Conservation (phyloP, 495 filamentous ascomycete genomes). For the Pseudoneurospora amorphoporcata region DNA sequence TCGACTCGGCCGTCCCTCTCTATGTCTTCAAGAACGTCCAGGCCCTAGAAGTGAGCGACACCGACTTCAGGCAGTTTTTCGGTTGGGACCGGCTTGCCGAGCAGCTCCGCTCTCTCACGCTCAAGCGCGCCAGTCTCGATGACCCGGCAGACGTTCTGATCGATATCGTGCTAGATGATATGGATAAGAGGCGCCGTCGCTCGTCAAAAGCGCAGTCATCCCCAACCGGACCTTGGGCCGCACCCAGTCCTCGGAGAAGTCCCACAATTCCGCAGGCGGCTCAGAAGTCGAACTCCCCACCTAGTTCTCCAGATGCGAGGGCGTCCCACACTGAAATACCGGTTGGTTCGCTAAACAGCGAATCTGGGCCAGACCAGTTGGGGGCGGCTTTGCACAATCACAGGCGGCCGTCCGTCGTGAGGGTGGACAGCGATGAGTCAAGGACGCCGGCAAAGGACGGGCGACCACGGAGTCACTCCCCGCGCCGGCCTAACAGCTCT, state of each 20-base stretch:
- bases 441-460: slow-evolving; percentile 27
- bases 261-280: slow-evolving; percentile 46
- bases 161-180: slow-evolving; percentile 90
- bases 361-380: slow-evolving; percentile 29
- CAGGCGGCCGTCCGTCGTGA: slow-evolving; percentile 30
- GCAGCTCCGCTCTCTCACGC: slow-evolving; percentile 77
- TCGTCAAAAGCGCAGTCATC: slow-evolving; percentile 78
- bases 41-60: slow-evolving; percentile 83
- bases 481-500: slow-evolving; percentile 60
- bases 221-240: slow-evolving; percentile 55
- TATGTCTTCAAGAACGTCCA: slow-evolving; percentile 94
- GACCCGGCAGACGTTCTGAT: slow-evolving; percentile 84
- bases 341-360: slow-evolving; percentile 35
- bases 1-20: slow-evolving; percentile 93
- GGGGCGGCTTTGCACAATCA: slow-evolving; percentile 17
- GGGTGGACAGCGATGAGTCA: slow-evolving; percentile 31
- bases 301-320: slow-evolving; percentile 53
- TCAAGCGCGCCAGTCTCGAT: slow-evolving; percentile 79
- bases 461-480: slow-evolving; percentile 67
- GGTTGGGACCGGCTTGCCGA: slow-evolving; percentile 93
- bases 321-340: slow-evolving; percentile 34
- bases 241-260: slow-evolving; percentile 47
- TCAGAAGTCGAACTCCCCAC: slow-evolving; percentile 47
- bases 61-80: slow-evolving; percentile 93
- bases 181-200: slow-evolving; percentile 78